These are phyloP conservation scores for Didymella pinodella DNA, from an alignment of 2,329 filamentous ascomycete genomes.

Conservation along the genomic window DNA sequence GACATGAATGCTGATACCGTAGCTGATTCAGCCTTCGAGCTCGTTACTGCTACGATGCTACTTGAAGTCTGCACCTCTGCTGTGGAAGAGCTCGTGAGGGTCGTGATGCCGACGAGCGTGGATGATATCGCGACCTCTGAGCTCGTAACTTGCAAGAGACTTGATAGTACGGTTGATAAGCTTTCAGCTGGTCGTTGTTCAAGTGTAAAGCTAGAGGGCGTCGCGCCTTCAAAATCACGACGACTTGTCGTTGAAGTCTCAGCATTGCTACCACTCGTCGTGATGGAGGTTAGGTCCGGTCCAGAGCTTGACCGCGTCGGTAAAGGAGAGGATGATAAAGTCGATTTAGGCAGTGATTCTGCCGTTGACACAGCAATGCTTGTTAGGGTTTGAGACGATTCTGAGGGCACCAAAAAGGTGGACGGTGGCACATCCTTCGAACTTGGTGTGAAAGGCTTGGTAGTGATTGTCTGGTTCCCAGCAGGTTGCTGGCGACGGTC, in stretches of 20 bases:
- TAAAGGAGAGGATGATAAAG: neutral
- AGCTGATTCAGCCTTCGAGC: neutral
- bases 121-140: neutral
- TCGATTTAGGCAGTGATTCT: neutral
- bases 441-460: neutral
- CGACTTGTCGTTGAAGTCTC: neutral
- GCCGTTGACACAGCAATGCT: neutral
- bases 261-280: neutral
- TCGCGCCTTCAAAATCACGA: neutral
- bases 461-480: constrained; percentile 18
- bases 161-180: neutral
- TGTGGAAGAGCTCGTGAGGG: neutral
- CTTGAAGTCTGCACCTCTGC: neutral
- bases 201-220: neutral
- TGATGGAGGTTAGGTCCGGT: neutral
- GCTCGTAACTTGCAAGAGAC: neutral
- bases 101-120: neutral
- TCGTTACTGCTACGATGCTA: neutral
- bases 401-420: neutral
- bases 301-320: too few relatives aligned
- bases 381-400: neutral
- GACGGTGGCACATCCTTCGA: neutral
- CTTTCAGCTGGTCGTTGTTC: neutral
- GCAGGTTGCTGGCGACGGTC: constrained; percentile 15
- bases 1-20: neutral